A percentile compares a stretch with the other conserved stretches of the same genome.
Conservation (phyloP, 1,139 yeast genomes). For the Zygosaccharomyces sapae region DNA sequence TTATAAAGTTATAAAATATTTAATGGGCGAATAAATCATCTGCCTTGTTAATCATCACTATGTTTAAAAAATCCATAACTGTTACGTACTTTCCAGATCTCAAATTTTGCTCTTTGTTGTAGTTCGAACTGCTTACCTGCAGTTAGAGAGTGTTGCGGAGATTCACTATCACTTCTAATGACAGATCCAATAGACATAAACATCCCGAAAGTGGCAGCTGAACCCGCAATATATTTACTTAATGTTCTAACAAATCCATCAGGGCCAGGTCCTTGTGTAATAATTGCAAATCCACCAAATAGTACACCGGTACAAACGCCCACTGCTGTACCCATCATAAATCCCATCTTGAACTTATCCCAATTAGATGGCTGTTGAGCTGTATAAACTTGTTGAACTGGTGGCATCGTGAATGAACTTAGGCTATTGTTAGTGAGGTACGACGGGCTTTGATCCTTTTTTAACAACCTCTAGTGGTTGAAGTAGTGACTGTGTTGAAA, state of each 20-base stretch:
- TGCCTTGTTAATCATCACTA: conserved; percentile 6
- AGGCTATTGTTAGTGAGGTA: too few species aligned
- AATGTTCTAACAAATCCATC: conserved; percentile 94
- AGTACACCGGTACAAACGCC: conserved; percentile 95
- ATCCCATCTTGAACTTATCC: conserved; percentile 97
- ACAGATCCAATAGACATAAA: conserved; percentile 95
- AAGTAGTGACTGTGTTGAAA: background rate
- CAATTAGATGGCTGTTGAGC: conserved; percentile 84
- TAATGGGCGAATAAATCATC: background rate
- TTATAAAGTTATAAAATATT: conserved; percentile 1
- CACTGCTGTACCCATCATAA: conserved; percentile 92
- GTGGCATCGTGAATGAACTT: conserved; percentile 59
- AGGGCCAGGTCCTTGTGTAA: conserved; percentile 97
- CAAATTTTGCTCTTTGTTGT: conserved; percentile 33
- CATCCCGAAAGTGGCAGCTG: conserved; percentile 93
- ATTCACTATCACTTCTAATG: conserved; percentile 65
- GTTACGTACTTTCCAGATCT: conserved; percentile 32
- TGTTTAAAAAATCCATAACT: conserved; percentile 20
- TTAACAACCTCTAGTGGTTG: background rate
- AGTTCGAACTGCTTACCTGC: conserved; percentile 18
- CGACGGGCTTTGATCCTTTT: background rate
- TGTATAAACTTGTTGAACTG: conserved; percentile 70
- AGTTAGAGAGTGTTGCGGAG: conserved; percentile 11
- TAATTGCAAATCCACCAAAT: conserved; percentile 88
- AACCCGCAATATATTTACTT: conserved; percentile 94